Base-by-base conservation (phyloP, 768 basidiomycete genomes). In the Russula olivacea region DNA sequence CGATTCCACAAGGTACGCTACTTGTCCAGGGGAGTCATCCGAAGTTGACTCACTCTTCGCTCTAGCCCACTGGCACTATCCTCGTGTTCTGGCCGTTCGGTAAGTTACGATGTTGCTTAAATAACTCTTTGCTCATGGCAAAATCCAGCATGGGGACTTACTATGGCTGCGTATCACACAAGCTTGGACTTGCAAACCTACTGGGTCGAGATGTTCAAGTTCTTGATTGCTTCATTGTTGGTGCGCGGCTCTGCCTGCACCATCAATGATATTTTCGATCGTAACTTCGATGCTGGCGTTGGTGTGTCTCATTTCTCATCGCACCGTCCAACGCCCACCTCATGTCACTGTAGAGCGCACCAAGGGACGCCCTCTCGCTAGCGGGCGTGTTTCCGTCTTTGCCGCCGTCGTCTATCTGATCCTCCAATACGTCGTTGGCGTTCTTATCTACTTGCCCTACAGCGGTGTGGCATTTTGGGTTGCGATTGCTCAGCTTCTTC, bases 211-310 rank as follows among this genome's bases (percentile, higher is more conserved):
- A 55, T 59, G 58, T 61, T 45, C 40, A 61, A 47, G 56, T 61
- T 53, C 53, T 48, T 60, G 38, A 41, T 58, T 2, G 49, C 68
- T 9, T 53, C 64, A 15, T 55, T 62, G 32, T 9, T 67, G 19
- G 58, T 65, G 9, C 70, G 69, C 50, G 69, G 66, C 49, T 69
- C 70, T 19, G 69, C 61, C n/a, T 71, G 70, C 57, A 66, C 69
- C 32, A 69, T 69, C 53, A 71, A 69, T 45, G 71, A 72, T 21
- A 69, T 72, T 21, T 69, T 68, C 60, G 71, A 72, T 48, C 66
- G 65, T 23, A 58, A 72, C 30, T 64, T 75, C 57, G 77, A 77
- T 59, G 66, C 69, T 5, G 71, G 70, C 65, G 77, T 78, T 61
- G 77, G 76, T 64, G 21, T 17, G 63, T 38, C 9, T 25, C 32